A percentile compares a stretch with the other conserved stretches of the same genome.
Conservation (phyloP, 345 rosid species). For the Hibiscus trionum region DNA sequence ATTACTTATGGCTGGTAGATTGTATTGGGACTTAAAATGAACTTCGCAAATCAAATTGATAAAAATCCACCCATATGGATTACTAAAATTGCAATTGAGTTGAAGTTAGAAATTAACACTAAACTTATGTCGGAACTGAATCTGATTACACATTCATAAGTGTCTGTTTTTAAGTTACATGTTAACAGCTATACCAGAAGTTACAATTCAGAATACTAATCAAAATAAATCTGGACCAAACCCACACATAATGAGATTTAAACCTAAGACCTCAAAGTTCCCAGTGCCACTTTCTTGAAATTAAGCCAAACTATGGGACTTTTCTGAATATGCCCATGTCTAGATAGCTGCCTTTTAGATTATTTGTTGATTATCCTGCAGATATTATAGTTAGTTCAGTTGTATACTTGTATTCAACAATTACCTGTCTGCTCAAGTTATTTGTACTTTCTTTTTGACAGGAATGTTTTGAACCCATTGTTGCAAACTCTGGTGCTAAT, state of each 20-base stretch:
- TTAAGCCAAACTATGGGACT: neutral
- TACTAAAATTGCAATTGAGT: neutral
- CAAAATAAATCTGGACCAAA: too few species aligned
- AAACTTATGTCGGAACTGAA: neutral
- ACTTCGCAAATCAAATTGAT: neutral
- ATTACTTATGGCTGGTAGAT: neutral
- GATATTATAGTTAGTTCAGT: neutral
- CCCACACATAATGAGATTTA: too few species aligned
- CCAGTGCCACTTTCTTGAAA: neutral
- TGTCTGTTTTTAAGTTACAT: neutral
- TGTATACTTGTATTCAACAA: neutral
- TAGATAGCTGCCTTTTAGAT: neutral
- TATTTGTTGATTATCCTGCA: neutral
- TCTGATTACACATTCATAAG: neutral
- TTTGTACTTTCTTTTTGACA: conserved; percentile 23
- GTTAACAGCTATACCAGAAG: too few species aligned
- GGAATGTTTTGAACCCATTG: conserved; percentile 15
- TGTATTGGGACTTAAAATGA: neutral
- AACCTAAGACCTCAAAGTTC: too few species aligned
- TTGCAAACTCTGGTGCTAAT: conserved; percentile 66
- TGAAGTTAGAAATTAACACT: neutral
- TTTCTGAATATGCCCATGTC: neutral
- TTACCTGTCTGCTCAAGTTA: neutral
- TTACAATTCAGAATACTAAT: too few species aligned
- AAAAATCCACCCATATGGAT: neutral